Conservation (phyloP, 2,329 filamentous ascomycete species). For the Fusarium sp. region DNA sequence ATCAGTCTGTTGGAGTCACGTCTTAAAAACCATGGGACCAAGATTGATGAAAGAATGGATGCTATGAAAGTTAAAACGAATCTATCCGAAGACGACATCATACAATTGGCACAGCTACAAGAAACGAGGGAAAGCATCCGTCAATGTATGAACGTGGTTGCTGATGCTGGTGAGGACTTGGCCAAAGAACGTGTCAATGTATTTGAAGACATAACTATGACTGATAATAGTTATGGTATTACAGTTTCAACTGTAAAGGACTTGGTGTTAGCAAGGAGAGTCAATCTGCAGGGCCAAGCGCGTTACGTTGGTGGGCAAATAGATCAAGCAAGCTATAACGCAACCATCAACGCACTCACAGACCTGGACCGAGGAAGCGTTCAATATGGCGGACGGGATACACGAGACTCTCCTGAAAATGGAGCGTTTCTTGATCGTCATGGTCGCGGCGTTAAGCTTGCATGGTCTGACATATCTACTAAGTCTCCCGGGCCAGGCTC, state of each 20-base stretch:
- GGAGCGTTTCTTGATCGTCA: slow-evolving; percentile 3
- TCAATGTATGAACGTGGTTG: slow-evolving; percentile 39
- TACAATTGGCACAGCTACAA: slow-evolving; percentile 31
- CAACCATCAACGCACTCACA: slow-evolving; percentile 8
- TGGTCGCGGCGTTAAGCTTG: neutral
- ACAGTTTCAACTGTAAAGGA: slow-evolving; percentile 43
- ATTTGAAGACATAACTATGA: slow-evolving; percentile 43
- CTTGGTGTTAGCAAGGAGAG: slow-evolving; percentile 36
- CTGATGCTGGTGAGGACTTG: slow-evolving; percentile 30
- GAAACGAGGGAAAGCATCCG: slow-evolving; percentile 39
- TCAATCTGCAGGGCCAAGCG: slow-evolving; percentile 33
- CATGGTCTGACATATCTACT: neutral
- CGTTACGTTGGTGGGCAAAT: slow-evolving; percentile 27
- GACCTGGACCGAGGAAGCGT: slow-evolving; percentile 6
- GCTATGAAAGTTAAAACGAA: slow-evolving; percentile 11
- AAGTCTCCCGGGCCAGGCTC: neutral
- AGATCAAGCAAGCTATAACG: slow-evolving; percentile 7
- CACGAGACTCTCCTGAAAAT: neutral
- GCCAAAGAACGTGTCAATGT: slow-evolving; percentile 37
- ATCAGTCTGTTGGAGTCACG: slow-evolving; percentile 30
- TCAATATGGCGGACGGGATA: slow-evolving; percentile 1
- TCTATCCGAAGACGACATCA: slow-evolving; percentile 18
- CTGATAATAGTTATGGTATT: slow-evolving; percentile 39
- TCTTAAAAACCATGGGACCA: slow-evolving; percentile 27
- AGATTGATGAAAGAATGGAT: slow-evolving; percentile 31